Conservation (phyloP, 192 early-diverging fungal species). For the Umbelopsis ramanniana region DNA sequence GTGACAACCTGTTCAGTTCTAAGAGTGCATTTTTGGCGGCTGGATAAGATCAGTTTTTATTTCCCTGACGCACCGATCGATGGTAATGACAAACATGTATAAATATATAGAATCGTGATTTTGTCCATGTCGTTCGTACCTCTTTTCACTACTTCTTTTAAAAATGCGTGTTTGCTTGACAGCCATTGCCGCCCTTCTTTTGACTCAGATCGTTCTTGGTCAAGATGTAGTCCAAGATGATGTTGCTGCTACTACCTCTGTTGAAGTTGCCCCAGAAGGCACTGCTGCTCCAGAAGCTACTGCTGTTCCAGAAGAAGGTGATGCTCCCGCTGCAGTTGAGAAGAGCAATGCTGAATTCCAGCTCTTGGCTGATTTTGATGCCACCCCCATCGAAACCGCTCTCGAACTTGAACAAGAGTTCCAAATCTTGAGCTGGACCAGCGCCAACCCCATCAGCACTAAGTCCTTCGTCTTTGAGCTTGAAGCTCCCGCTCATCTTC, state of each 20-base stretch:
- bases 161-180: slow-evolving; percentile 16
- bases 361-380: neutral
- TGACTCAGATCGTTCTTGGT: neutral
- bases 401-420: slow-evolving; percentile 9
- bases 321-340: neutral
- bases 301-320: no score
- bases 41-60: no score
- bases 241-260: neutral
- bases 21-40: no score
- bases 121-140: neutral
- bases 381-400: neutral
- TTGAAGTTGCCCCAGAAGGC: no score
- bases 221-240: neutral
- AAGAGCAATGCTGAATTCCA: neutral
- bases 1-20: neutral
- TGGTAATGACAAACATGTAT: neutral
- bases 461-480: slow-evolving; percentile 29
- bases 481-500: slow-evolving; percentile 25
- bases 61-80: neutral
- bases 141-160: neutral
- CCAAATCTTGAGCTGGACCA: slow-evolving; percentile 36
- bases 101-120: slow-evolving; percentile 2
- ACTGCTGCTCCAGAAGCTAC: no score
- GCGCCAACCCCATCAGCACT: slow-evolving; percentile 19
- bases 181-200: slow-evolving; percentile 17